A percentile compares a stretch with the other conserved stretches of the same genome.
These are phyloP conservation scores for Dendrostoma leiphaemia DNA, from an alignment of 2,329 filamentous ascomycete species.

Conservation along the genomic window DNA sequence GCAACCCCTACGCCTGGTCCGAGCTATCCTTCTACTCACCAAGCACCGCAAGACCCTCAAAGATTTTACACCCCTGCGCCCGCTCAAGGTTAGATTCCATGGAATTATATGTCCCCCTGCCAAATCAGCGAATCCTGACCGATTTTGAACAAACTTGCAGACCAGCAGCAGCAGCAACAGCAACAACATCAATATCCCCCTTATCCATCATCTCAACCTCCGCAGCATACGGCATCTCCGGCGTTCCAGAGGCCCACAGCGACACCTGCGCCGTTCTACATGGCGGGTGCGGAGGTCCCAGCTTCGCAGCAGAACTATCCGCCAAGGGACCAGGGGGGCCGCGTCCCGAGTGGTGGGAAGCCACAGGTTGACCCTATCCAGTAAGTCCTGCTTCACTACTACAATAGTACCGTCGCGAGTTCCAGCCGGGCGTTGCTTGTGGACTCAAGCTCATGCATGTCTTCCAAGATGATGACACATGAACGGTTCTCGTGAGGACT, in stretches of 20 bases:
- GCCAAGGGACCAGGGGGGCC: slow-evolving; percentile 49
- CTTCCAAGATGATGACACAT: background rate
- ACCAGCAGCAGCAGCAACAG: slow-evolving; percentile 30
- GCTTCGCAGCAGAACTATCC: slow-evolving; percentile 47
- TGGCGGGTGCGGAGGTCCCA: slow-evolving; percentile 55
- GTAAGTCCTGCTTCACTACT: slow-evolving; percentile 2
- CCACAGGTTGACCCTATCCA: slow-evolving; percentile 30
- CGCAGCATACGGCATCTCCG: slow-evolving; percentile 48
- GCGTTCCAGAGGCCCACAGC: slow-evolving; percentile 54
- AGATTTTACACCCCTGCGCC: slow-evolving; percentile 67
- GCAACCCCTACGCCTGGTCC: slow-evolving; percentile 21
- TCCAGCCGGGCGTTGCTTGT: background rate
- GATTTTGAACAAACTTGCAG: background rate
- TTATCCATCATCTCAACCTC: slow-evolving; percentile 18
- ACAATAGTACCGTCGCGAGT: background rate
- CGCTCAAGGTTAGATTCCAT: slow-evolving; percentile 35
- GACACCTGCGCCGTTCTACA: slow-evolving; percentile 62
- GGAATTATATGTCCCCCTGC: slow-evolving; percentile 8
- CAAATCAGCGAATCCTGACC: slow-evolving; percentile 14
- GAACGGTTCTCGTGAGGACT: background rate
- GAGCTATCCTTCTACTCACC: slow-evolving; percentile 36
- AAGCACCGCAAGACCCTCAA: slow-evolving; percentile 53
- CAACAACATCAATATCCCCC: slow-evolving; percentile 45
- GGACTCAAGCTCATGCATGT: background rate
- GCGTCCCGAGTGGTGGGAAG: slow-evolving; percentile 44